Base-by-base conservation (phyloP, 345 rosid species). In the Pistacia atlantica region DNA sequence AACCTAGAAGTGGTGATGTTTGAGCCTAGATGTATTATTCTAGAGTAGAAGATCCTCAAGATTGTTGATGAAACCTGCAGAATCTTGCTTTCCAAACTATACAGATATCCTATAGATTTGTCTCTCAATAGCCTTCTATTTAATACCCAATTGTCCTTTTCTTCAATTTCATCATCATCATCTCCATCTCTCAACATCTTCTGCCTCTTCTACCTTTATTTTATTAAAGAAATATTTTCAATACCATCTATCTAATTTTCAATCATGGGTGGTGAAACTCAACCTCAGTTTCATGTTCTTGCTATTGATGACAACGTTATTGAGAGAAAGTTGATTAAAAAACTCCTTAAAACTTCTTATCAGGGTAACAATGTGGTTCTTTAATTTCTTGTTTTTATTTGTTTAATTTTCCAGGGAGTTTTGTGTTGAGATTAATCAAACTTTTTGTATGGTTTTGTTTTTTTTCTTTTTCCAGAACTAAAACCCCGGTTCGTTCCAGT, bases 261-360 rank as follows among this genome's bases (percentile, higher is more conserved):
- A 37, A 28, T 22, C 63, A 80, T 79, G 84, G 82, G 62, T 70
- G 48, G 83, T 45, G 90, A 87, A 61, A 25, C 90, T 63, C 57
- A 0, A 17, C 18, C 57, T 14, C 83, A 84, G 83, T 95, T 93
- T 78, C 99, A 93, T 80, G 99, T 95, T 82, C 90, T 95, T 20
- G 99, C 99, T 42, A 97, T 95, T 75, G 99, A 95, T 81, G 99
- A 95, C 72, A 93, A 92, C 67, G 35, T 87, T 25, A 81, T 92
- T 57, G 97, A 95, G 66, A 81, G 99, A 75, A 93, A 91, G 73
- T 72, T 95, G 85, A 92, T 96, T 35, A 98, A 93, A 84, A 86
- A 88, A 78, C 92, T 96, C 77, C 97, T 96, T 20, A 93, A 88
- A 78, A 91, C 95, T 48, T 93, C 95, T 45, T 96, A 86, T 82